Percentiles rank a stretch among this genome's conserved stretches.
These are phyloP conservation scores for Echites panduratus DNA, from an alignment of 257 asterid species.

Conservation along the genomic window DNA sequence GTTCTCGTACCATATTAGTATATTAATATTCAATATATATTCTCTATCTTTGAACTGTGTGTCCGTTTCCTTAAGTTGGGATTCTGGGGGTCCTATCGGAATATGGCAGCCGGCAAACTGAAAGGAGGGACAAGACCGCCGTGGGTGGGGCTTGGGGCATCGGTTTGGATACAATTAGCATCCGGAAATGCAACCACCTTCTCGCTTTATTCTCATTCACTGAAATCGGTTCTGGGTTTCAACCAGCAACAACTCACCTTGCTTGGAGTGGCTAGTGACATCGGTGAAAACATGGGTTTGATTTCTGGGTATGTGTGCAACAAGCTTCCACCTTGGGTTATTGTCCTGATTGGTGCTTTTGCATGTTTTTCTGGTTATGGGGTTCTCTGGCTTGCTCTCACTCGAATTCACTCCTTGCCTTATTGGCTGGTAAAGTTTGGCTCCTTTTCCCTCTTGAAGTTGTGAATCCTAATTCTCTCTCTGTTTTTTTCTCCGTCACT, in stretches of 20 bases:
- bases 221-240: conserved; percentile 59
- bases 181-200: conserved; percentile 63
- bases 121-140: conserved; percentile 67
- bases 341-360: conserved; percentile 47
- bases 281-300: conserved; percentile 69
- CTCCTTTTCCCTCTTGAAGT: neutral
- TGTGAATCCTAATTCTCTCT: neutral
- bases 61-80: neutral
- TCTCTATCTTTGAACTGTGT: neutral
- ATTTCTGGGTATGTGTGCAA: conserved; percentile 53
- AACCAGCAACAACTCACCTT: conserved; percentile 58
- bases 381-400: conserved; percentile 59
- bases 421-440: conserved; percentile 46
- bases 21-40: neutral
- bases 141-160: conserved; percentile 75
- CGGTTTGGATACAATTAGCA: conserved; percentile 67
- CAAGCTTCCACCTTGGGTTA: conserved; percentile 60
- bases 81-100: neutral
- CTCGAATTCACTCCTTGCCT: conserved; percentile 34
- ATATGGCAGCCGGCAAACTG: conserved; percentile 7
- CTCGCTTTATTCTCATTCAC: conserved; percentile 64
- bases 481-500: neutral
- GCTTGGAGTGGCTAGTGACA: conserved; percentile 70
- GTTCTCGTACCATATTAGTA: neutral
- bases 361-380: conserved; percentile 66